Evolutionary conservation across 1,284 basidiomycete genomes (phyloP).

Genomic region (Coniophora puteana): DNA sequence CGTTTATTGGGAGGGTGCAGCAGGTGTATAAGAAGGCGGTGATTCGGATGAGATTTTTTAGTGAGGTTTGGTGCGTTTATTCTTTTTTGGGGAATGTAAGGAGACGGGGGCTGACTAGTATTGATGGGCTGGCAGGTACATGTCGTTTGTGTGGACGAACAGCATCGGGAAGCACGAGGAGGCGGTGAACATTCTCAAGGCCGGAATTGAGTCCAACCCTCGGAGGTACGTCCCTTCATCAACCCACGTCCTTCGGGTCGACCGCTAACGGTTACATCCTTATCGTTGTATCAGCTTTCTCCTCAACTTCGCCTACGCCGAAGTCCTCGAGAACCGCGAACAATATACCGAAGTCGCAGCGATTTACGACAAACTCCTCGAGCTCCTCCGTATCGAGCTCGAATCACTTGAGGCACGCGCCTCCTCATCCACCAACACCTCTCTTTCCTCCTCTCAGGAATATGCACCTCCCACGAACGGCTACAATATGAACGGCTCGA

Average conservation of each 20-base stretch:
- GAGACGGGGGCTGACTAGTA: not conserved
- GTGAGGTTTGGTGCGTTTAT: conserved; percentile 81
- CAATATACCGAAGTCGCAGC: conserved; percentile 65
- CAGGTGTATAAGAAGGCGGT: conserved; percentile 87
- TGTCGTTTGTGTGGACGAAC: conserved; percentile 82
- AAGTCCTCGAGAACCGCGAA: conserved; percentile 72
- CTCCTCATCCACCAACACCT: conserved; percentile 42
- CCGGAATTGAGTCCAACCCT: conserved; percentile 88
- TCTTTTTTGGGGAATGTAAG: not conserved
- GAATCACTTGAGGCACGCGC: conserved; percentile 58
- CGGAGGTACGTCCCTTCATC: conserved; percentile 28
- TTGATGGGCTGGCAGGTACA: conserved; percentile 60
- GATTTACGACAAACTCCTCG: conserved; percentile 71
- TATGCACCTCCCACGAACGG: conserved; percentile 25
- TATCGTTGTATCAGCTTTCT: conserved; percentile 84
- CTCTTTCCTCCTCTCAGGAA: conserved; percentile 29
- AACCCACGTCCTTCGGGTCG: conserved; percentile 4
- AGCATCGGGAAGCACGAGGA: conserved; percentile 80
- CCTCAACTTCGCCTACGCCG: conserved; percentile 87
- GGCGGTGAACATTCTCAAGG: conserved; percentile 75
- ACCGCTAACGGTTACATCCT: conserved; percentile 1
- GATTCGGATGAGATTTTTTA: conserved; percentile 90
- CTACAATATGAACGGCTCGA: conserved; percentile 16
- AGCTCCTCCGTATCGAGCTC: conserved; percentile 66
- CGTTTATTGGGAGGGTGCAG: conserved; percentile 69